Conservation (phyloP, 805 yeast genomes). For the Saccharomycopsis capsularis region DNA sequence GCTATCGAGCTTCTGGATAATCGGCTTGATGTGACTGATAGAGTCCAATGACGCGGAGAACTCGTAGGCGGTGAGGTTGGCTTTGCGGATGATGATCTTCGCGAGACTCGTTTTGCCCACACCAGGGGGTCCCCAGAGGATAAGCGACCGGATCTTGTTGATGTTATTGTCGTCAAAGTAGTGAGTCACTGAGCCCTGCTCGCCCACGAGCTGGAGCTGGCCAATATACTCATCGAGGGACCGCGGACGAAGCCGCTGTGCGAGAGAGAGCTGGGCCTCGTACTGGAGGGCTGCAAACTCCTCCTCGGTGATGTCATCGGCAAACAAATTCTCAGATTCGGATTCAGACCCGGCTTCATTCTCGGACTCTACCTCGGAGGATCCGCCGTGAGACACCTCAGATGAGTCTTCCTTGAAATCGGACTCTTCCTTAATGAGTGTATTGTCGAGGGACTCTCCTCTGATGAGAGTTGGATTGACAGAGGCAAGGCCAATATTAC, state of each 20-base stretch:
- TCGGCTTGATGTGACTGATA: slow-evolving; percentile 14
- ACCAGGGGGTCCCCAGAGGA: slow-evolving; percentile 95
- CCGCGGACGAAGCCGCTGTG: slow-evolving; percentile 79
- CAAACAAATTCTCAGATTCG: too few species aligned
- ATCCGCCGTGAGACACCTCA: too few species aligned
- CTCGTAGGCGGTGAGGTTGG: slow-evolving; percentile 51
- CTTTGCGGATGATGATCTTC: slow-evolving; percentile 34
- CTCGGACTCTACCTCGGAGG: too few species aligned
- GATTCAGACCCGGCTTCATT: too few species aligned
- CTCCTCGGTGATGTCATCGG: slow-evolving; percentile 8
- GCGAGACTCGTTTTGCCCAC: slow-evolving; percentile 87
- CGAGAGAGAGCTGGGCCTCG: slow-evolving; percentile 37
- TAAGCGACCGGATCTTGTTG: slow-evolving; percentile 72
- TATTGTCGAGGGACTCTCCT: too few species aligned
- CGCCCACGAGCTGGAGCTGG: slow-evolving; percentile 69
- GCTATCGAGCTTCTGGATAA: slow-evolving; percentile 5
- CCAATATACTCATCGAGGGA: slow-evolving; percentile 70
- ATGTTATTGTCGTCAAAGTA: slow-evolving; percentile 46
- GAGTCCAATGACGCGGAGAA: slow-evolving; percentile 61
- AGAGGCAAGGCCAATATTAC: too few species aligned
- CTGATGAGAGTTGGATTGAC: too few species aligned
- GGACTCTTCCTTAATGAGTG: too few species aligned
- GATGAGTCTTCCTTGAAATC: too few species aligned
- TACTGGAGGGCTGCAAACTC: slow-evolving; percentile 5
- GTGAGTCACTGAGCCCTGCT: slow-evolving; percentile 51